These are phyloP conservation scores for Diaporthe batatas DNA, from an alignment of 2,329 filamentous ascomycete species.

Conservation along the genomic window DNA sequence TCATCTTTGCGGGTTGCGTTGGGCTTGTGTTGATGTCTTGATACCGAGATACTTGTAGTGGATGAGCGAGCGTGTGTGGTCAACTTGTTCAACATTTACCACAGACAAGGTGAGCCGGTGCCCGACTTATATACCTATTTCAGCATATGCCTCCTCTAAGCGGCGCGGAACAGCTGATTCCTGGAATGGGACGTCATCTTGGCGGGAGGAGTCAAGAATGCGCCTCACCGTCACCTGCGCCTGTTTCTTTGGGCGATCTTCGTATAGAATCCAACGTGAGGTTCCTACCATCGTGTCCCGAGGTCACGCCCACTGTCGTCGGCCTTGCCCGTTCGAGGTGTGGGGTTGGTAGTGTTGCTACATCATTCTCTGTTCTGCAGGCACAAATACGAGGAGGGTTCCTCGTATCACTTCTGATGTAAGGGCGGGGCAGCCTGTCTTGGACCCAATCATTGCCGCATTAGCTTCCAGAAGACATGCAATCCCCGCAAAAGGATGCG, in stretches of 20 bases:
- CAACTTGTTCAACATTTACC: background rate
- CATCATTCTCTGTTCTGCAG: slow-evolving; percentile 11
- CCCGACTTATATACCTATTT: slow-evolving; percentile 7
- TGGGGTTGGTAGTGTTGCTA: slow-evolving; percentile 10
- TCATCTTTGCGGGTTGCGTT: slow-evolving; percentile 45
- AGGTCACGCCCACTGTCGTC: slow-evolving; percentile 8
- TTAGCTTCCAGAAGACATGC: slow-evolving; percentile 26
- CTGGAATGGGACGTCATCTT: slow-evolving; percentile 27
- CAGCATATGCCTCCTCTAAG: background rate
- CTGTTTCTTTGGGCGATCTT: slow-evolving; percentile 10
- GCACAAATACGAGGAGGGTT: slow-evolving; percentile 6
- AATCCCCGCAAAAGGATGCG: slow-evolving; percentile 29
- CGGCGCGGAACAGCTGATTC: slow-evolving; percentile 18
- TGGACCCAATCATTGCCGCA: slow-evolving; percentile 30
- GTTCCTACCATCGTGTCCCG: slow-evolving; percentile 14
- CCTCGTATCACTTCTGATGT: slow-evolving; percentile 33
- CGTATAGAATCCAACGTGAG: slow-evolving; percentile 32
- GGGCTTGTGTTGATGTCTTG: background rate
- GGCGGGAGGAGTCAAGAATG: slow-evolving; percentile 33
- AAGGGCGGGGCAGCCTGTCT: slow-evolving; percentile 27
- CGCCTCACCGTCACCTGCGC: slow-evolving; percentile 29
- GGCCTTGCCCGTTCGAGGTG: slow-evolving; percentile 22
- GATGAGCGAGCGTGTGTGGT: slow-evolving; percentile 6
- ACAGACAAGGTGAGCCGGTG: background rate
- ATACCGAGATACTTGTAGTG: background rate